Conservation (phyloP, 805 yeast genomes). For the Wickerhamiella dianesei region DNA sequence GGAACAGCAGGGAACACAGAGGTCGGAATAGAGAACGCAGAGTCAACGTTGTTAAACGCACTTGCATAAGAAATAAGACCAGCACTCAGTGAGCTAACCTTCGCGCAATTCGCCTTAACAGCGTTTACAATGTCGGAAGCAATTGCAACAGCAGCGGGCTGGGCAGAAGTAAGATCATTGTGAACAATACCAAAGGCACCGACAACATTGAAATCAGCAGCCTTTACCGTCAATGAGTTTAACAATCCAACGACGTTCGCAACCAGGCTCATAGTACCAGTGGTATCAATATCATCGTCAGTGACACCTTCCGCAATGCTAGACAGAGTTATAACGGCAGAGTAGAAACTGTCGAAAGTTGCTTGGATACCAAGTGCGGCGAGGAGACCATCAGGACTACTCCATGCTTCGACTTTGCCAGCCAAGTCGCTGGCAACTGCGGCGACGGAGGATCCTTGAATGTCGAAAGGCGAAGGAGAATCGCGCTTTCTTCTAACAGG, state of each 20-base stretch:
- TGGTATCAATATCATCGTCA: constrained; percentile 7
- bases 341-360: constrained; percentile 7
- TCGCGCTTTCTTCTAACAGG: too few relatives aligned
- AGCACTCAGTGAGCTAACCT: too few relatives aligned
- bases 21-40: too few relatives aligned
- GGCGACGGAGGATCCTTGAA: too few relatives aligned
- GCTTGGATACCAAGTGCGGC: constrained; percentile 21
- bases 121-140: constrained; percentile 10
- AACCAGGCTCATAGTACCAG: constrained; percentile 6
- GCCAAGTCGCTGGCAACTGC: constrained; percentile 5
- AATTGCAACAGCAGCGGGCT: constrained; percentile 14
- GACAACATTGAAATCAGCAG: too few relatives aligned
- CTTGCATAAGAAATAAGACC: too few relatives aligned
- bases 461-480: too few relatives aligned
- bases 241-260: constrained; percentile 12
- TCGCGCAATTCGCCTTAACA: constrained; percentile 3
- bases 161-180: too few relatives aligned
- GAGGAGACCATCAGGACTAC: constrained; percentile 13
- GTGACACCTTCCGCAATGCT: constrained; percentile 4
- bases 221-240: too few relatives aligned
- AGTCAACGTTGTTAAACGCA: too few relatives aligned
- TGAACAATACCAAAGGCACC: too few relatives aligned
- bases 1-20: too few relatives aligned
- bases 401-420: constrained; percentile 10
- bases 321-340: constrained; percentile 8